Base-by-base conservation (phyloP, 1,139 yeast species). In the Entelexis paramagnoliae region DNA sequence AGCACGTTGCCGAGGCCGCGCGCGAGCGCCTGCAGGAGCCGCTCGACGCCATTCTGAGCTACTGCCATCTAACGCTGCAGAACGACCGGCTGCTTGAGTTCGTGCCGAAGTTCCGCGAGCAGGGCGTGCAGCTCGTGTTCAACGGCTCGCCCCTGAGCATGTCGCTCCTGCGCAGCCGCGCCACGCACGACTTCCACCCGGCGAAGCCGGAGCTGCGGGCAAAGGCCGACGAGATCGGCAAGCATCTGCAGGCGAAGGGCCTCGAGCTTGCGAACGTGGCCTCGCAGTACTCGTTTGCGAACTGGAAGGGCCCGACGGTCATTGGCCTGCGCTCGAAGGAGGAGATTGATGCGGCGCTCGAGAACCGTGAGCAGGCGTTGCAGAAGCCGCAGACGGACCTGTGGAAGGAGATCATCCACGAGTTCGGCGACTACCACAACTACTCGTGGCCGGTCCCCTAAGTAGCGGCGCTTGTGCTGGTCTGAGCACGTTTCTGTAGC, bases 101-200 rank as follows among this genome's bases (percentile, higher is more conserved):
- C 59, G 72, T 74, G 56, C 72, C 73, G 7, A 69, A 68, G 50
- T 79, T 87, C 59, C 65, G 73, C 48, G 48, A 11, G 17, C 78
- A 85, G 28, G 77, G 79, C 1, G 70, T 89, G 24, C 71, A 73
- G 55, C 67, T 72, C 55, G 66, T 89, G 22, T 67, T 82, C 64
- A 86, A 85, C 63, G 96, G 93, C 1, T 84, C 95, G 0, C 88
- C 93, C 42, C 72, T 89, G 57, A 80, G 91, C 55, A 89, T 89
- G 97, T 85, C 96, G 2, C 67, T 89, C 53, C 71, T 89, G 53
- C 74, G 95, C 56, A 75, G 83, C 0, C 79, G 73, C 26, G 70
- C 73, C 26, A 84, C 96, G 1, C 83, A 77, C 58, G 63, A 73
- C 1, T 89, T 88, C 73, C 97, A 89, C 63, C 96, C 96, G 0